Evolutionary conservation across 495 filamentous ascomycete species (phyloP), one percentile per base, ranked within the genome.

Genomic region (Podospora bellae-mahoneyi): DNA sequence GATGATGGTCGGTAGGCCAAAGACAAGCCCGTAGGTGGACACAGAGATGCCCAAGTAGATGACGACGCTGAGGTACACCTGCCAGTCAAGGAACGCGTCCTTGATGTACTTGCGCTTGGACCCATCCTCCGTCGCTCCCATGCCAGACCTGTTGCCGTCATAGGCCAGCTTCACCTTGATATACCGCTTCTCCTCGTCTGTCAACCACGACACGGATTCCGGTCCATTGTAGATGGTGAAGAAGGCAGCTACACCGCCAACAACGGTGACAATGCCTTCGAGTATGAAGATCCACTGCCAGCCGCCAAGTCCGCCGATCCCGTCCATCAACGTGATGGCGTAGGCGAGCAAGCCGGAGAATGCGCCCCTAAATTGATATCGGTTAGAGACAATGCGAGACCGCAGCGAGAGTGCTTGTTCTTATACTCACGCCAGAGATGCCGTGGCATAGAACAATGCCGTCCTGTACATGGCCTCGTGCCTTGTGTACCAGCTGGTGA

Each of bases 1-100:
- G 69, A 93, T 88, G 70, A 93, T 92, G 4, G 86, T 87, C 0
- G 91, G 91, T 0, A 92, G 81, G 75, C 92, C 92, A 9, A 93
- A 81, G 3, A 86, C 88, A 76, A 93, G 92, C 3, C 88, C 90
- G 73, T 93, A 93, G 9, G 93, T 80, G n/a, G 88, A 76, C 78
- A 80, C 75, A 63, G 69, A 76, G 53, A 79, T 74, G 6, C 77
- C 75, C 70, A 81, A 75, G 73, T 62, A 62, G 16, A 65, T 39
- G 16, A 76, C 65, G 30, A 70, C 16, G 20, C 63, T 59, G 10
- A 72, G 30, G 23, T 62, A 88, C 53, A 90, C 83, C 65, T 89
- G 83, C 86, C 86, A 89, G 60, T 90, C 88, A 5, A 65, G 76
- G 48, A 89, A 84, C 2, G 85, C 87, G 58, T 77, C 80, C 30